These are phyloP conservation scores for Sordaria brevicollis DNA, from an alignment of 495 filamentous ascomycete genomes.

Conservation along the genomic window DNA sequence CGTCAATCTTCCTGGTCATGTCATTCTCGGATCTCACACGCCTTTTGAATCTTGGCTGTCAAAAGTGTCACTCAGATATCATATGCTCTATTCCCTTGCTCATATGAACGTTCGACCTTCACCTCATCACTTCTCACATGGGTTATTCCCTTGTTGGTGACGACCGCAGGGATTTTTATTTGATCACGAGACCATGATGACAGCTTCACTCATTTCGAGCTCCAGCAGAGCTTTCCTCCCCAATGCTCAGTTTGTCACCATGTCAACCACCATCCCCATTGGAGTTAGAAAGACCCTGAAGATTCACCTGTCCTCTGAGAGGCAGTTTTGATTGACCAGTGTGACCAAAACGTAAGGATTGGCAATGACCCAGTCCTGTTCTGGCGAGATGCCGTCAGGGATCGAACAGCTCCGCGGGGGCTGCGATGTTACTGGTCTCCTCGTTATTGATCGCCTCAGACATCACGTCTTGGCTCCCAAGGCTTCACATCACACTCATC, in stretches of 20 bases:
- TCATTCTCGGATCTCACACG: not conserved
- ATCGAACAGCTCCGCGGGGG: not conserved
- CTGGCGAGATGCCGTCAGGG: not conserved
- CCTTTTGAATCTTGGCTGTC: not conserved
- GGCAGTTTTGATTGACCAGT: not conserved
- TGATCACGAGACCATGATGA: not conserved
- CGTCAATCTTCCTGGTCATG: not conserved
- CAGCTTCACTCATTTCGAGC: not conserved
- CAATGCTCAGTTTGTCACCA: not conserved
- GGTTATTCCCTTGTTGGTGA: not conserved
- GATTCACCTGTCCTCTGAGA: not conserved
- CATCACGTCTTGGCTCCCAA: not conserved
- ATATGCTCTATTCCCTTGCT: not conserved
- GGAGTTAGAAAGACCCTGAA: not conserved
- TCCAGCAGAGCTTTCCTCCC: not conserved
- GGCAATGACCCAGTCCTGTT: not conserved
- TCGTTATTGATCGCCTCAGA: not conserved
- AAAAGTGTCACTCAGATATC: not conserved
- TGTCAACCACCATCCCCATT: not conserved
- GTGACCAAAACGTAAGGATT: not conserved
- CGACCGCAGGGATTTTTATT: not conserved
- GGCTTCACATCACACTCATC: not conserved
- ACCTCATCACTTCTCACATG: not conserved
- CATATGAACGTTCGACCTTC: not conserved
- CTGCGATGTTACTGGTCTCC: not conserved